Conservation (phyloP, 371 early-diverging fungal species). For the Coemansia sp. region DNA sequence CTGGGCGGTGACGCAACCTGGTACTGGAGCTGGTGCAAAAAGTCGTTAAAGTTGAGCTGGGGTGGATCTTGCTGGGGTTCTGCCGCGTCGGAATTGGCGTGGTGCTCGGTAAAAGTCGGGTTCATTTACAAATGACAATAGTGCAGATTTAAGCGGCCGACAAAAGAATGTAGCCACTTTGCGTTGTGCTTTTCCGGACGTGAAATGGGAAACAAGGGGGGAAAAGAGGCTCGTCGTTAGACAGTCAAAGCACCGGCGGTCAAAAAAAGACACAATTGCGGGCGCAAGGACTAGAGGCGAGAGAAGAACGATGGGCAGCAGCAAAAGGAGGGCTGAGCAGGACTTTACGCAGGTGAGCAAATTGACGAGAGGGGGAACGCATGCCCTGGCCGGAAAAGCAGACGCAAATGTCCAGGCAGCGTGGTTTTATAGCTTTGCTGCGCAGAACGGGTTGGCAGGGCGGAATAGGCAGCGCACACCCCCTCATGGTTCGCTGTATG, state of each 20-base stretch:
- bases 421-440: conserved; percentile 8
- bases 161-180: conserved; percentile 5
- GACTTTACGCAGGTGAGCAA: not conserved
- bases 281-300: not conserved
- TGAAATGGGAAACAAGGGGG: not conserved
- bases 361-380: not conserved
- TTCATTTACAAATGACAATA: not conserved
- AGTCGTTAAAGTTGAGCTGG: not conserved
- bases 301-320: not conserved
- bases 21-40: conserved; percentile 1
- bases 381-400: not conserved
- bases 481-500: conserved; percentile 11
- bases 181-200: not conserved
- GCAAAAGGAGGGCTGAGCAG: not conserved
- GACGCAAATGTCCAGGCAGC: not conserved
- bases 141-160: conserved; percentile 8
- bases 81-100: conserved; percentile 7
- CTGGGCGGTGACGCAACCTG: not conserved
- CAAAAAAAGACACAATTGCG: not conserved
- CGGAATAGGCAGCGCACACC: conserved; percentile 1
- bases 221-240: not conserved
- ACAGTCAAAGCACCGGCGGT: not conserved
- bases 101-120: conserved; percentile 7
- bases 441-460: conserved; percentile 9
- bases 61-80: not conserved